Percentiles rank a stretch among this genome's conserved stretches.
These are phyloP conservation scores for Talaromyces ruber DNA, from an alignment of 495 filamentous ascomycete species.

Conservation along the genomic window DNA sequence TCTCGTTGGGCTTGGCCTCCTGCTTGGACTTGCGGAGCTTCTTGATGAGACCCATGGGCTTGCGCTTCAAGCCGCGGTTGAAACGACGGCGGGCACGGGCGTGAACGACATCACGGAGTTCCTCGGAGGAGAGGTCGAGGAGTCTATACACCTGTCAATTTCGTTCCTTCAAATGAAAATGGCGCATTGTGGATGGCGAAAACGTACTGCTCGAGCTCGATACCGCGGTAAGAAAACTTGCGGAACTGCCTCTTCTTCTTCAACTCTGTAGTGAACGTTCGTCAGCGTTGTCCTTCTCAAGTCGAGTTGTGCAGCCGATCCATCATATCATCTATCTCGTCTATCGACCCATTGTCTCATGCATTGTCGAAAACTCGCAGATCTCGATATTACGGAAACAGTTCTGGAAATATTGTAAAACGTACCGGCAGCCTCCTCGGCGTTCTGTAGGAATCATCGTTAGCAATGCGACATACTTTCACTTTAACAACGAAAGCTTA, in stretches of 20 bases:
- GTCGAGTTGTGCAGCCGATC: conserved; percentile 17
- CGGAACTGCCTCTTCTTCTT: conserved; percentile 99
- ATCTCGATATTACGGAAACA: background rate
- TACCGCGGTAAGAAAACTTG: conserved; percentile 99
- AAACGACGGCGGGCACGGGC: conserved; percentile 96
- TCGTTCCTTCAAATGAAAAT: conserved; percentile 12
- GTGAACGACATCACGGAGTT: conserved; percentile 98
- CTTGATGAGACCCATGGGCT: conserved; percentile 99
- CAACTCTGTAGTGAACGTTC: conserved; percentile 51
- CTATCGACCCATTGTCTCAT: conserved; percentile 9
- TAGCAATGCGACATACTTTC: conserved; percentile 19
- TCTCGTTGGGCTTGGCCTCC: conserved; percentile 99
- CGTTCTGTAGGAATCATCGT: conserved; percentile 52
- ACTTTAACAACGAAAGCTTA: background rate
- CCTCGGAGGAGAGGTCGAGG: conserved; percentile 95
- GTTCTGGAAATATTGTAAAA: conserved; percentile 10
- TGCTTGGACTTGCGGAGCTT: conserved; percentile 99
- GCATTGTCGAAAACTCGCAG: background rate
- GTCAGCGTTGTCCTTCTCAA: conserved; percentile 31
- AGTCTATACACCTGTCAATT: conserved; percentile 59
- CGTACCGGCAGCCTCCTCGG: conserved; percentile 89
- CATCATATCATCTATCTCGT: conserved; percentile 6
- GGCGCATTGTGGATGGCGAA: conserved; percentile 46
- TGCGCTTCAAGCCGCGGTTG: conserved; percentile 99
- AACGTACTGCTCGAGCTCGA: conserved; percentile 96